Evolutionary conservation across 208 protist genomes (phyloP), one percentile per base, ranked within the genome.

Genomic region (Kentomonas sorsogonicus): DNA sequence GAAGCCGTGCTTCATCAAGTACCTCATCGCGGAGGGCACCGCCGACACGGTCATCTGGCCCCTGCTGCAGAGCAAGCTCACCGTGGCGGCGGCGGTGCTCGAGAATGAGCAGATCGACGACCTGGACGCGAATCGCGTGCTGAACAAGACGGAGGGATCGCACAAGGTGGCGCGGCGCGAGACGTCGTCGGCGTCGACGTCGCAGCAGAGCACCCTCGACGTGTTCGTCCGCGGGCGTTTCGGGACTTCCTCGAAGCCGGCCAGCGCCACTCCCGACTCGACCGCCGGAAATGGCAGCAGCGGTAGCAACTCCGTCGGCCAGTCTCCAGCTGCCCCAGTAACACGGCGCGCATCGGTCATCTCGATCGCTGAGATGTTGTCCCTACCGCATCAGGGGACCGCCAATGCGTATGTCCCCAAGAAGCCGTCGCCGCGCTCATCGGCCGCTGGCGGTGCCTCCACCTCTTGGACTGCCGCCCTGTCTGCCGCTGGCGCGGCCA

Each of bases 11-110:
- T 66, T 74, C 45, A 95, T 98, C 60, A 84, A 95, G 52, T 98
- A 98, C 70, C 74, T 98, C 11, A 76, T 97, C 29, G 92, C 89
- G 6, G 81, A 97, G 52, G 86, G 86, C 57, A 97, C 92, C 1
- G 77, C 83, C 0, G 92, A 97, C 60, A 87, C 74, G 38, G 74
- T 95, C 20, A 89, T 97, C 47, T 97, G 92, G 92, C 87, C 92
- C 1, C 71, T 95, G 64, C 69, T 97, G 39, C 75, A 95, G 51
- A 67, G 53, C 16, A 97, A 97, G 61, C 61, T 95, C 25, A 83
- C 63, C 34, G 89, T 97, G 27, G 93, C 83, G 13, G 72, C 74
- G 5, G 86, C 83, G 13, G 67, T 91, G 34, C 71, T 96, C 13
- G 85, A 91, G 38, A 71, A 25, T 26, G 50, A 33, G 16, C n/a